These are phyloP conservation scores for Calvatia gigantea DNA, from an alignment of 768 basidiomycete species.

Conservation along the genomic window DNA sequence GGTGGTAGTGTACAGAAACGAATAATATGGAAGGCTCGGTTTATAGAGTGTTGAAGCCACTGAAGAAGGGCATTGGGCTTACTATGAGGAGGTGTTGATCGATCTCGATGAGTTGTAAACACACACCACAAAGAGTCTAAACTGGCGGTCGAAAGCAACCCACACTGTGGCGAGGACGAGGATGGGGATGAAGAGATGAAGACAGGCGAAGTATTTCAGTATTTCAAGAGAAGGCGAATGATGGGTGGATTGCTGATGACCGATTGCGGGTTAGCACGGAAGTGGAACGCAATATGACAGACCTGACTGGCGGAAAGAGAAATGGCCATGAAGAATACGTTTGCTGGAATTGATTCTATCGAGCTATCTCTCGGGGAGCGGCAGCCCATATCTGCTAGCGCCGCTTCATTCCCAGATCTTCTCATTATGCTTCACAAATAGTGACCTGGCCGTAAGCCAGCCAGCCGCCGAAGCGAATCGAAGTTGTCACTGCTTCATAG, in stretches of 20 bases:
- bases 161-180: neutral
- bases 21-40: neutral
- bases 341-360: constrained; percentile 7
- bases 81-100: constrained; percentile 3
- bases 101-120: constrained; percentile 9
- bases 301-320: constrained; percentile 1
- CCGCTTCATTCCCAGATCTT: constrained; percentile 11
- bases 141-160: neutral
- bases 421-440: neutral
- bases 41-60: neutral
- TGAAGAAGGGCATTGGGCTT: neutral
- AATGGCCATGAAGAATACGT: constrained; percentile 2
- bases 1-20: neutral
- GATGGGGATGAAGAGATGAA: neutral
- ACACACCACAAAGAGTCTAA: neutral
- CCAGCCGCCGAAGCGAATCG: constrained; percentile 11
- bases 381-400: constrained; percentile 10
- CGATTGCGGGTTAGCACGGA: constrained; percentile 10
- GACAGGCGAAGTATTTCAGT: neutral
- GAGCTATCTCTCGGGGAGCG: constrained; percentile 6
- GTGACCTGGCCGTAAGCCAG: constrained; percentile 8
- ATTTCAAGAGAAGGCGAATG: neutral
- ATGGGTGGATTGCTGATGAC: neutral
- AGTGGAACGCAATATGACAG: constrained; percentile 6
- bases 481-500: constrained; percentile 5